Evolutionary conservation across 2,329 filamentous ascomycete species (phyloP), one percentile per base, ranked within the genome.

Genomic region (Pseudogymnoascus sp.): DNA sequence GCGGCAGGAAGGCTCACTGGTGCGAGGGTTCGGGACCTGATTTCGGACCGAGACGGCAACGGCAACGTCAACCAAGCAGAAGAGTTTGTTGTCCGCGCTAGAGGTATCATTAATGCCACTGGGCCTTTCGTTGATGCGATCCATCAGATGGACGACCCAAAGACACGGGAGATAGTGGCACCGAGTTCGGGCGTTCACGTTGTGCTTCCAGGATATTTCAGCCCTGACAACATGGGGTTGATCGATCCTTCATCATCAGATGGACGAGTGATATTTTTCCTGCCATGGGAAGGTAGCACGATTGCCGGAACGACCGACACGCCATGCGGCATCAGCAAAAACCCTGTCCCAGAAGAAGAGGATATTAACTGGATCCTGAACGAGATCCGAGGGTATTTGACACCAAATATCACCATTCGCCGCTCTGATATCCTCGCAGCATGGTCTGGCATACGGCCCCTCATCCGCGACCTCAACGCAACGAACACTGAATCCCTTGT

Each of bases 281-380:
- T 96, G 42, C 91, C 91, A 21, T 96, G 91, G 91, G 91, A 96
- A 78, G 91, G 91, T 59, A 95, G 95, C 77, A 96, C 91, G 12
- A 95, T 96, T 72, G 91, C 91, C 53, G 91, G 91, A 66, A 96
- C 91, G 4, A 96, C 91, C 6, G 91, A 96, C 73, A 87, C 89
- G 40, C 87, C 90, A 2, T 89, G 88, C 38, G 78, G 82, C 31
- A 90, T 96, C 68, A 84, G 84, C 4, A 80, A 82, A 42, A 89
- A 93, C 70, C 91, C 91, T 0, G 74, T 92, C 34, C 89, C 91
- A 7, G 87, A 88, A 31, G 90, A 96, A 75, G 83, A 91, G 69
- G 91, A 93, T 69, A 95, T 96, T 70, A 83, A 90, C 70, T 96
- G 91, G 90, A 96, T 96, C 71, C 78, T 96, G 38, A 86, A 86